Evolutionary conservation across 192 early-diverging fungal species (phyloP), one percentile per base, ranked within the genome.

Genomic region (Coemansia sp.): DNA sequence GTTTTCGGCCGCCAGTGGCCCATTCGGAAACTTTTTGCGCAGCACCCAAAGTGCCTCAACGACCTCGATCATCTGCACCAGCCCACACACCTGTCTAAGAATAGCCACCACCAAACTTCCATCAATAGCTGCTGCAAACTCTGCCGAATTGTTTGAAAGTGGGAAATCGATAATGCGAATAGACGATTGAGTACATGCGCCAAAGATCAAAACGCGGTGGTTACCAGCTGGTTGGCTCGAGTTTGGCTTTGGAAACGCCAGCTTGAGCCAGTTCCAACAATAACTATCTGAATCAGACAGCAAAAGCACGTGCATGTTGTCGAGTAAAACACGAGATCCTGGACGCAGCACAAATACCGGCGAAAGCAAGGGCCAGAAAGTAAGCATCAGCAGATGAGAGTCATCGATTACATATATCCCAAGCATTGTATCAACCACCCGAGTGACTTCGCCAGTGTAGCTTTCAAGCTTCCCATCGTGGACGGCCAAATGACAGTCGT

Each of bases 361-460:
- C 7, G 71, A 64, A 12, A 72, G 64, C 12, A 52, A 31, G 4
- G 71, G 71, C 76, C 76, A 78, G 51, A 44, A 73, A 11, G 71
- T 58, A 23, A 78, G 55, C 54, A 78, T 55, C 0, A 73, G 60
- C 20, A 78, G 22, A 36, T 78, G 76, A 23, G 60, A 52, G 49
- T 59, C 42, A 23, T 78, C 76, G 14, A 78, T 48, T 9, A 78
- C 63, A 42, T 73, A 78, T 17, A 78, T 57, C 2, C 76, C 76
- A 14, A 78, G 60, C 38, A 46, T 42, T 42, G 61, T 19, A 46
- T 78, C 76, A 19, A 78, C 53, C 14, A 73, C 42, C 15, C 56
- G 51, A 5, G 76, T 73, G 5, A 78, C 42, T 20, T 65, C 67
- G 19, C 76, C 76, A 28, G 60, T 56, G 51, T 78, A 78, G 64